These are phyloP conservation scores for Bipolaris zeicola DNA, from an alignment of 2,329 filamentous ascomycete genomes.

Conservation along the genomic window DNA sequence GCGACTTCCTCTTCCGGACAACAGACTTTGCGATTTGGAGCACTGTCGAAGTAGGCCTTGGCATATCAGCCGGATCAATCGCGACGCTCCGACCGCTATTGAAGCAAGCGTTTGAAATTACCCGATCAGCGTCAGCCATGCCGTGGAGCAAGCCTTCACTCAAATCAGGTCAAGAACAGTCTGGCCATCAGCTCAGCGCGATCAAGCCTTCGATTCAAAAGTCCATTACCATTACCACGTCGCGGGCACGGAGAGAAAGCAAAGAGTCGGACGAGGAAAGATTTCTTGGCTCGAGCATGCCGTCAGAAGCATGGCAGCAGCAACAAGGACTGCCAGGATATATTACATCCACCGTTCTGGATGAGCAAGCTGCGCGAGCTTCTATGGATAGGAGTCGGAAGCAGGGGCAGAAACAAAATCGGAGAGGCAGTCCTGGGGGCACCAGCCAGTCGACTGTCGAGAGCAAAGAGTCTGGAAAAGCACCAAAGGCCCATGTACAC, in stretches of 20 bases:
- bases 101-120: constrained; percentile 23
- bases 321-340: constrained; percentile 18
- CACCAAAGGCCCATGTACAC: neutral
- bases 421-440: constrained; percentile 19
- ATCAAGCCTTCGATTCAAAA: constrained; percentile 26
- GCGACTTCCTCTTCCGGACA: constrained; percentile 41
- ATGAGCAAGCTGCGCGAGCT: constrained; percentile 12
- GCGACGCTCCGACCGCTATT: constrained; percentile 36
- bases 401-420: neutral
- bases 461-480: constrained; percentile 13
- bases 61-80: constrained; percentile 37
- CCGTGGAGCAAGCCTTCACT: constrained; percentile 24
- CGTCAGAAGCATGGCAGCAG: constrained; percentile 21
- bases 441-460: constrained; percentile 19
- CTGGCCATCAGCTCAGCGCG: constrained; percentile 19
- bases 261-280: constrained; percentile 30
- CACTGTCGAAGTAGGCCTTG: constrained; percentile 35
- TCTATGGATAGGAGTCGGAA: constrained; percentile 3
- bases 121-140: constrained; percentile 20
- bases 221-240: constrained; percentile 27
- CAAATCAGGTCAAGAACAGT: constrained; percentile 10
- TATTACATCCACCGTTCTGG: constrained; percentile 27
- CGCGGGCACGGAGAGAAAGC: constrained; percentile 26
- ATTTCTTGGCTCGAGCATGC: constrained; percentile 18
- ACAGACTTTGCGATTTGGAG: constrained; percentile 42